Base-by-base conservation (phyloP, 2,329 filamentous ascomycete genomes). In the Botrytis galanthina region DNA sequence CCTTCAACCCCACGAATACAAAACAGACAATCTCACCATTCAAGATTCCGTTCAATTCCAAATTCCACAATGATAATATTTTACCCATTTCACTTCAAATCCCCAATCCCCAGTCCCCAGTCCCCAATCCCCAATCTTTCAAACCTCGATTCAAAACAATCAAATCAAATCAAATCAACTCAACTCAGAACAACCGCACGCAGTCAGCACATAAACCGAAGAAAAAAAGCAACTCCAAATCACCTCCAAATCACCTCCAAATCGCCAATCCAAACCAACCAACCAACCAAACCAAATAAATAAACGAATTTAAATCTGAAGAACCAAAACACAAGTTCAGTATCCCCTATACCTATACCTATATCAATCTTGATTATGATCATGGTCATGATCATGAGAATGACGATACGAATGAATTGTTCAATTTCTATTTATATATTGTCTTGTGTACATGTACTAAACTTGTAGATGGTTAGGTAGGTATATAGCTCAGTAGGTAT, bases 341-440 rank as follows among this genome's bases (percentile, higher is more conserved):
- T 6, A 18, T 14, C 3, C 26, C 10, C 9, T 51, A 14, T 5
- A n/a, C 16, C 12, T n/a, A 54, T 54, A 10, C 10, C 9, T 51
- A 14, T 5, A n/a, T n/a, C 12, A 54, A 54, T 54, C 14, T 54
- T 14, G 1, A 7, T 5, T 3, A n/a, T 54, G n/a, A n/a, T n/a
- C n/a, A n/a, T n/a, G n/a, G n/a, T n/a, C n/a, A n/a, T 14, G 1
- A 7, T 5, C 1, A n/a, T 54, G 16, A n/a, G 3, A 54, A 14
- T 3, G n/a, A 16, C 1, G 7, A 29, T 8, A 3, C 51, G 14
- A 3, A 5, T 16, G 5, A 12, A n/a, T 8, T 5, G 1, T 54
- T 1, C 22, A n/a, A 1, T 12, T n/a, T 16, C 10, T 7, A 14
- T 1, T 5, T 12, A 26, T 10, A 26, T 26, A 2, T 22, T 9